Evolutionary conservation across 192 early-diverging fungal species (phyloP).

Genomic region (Coemansia sp.): DNA sequence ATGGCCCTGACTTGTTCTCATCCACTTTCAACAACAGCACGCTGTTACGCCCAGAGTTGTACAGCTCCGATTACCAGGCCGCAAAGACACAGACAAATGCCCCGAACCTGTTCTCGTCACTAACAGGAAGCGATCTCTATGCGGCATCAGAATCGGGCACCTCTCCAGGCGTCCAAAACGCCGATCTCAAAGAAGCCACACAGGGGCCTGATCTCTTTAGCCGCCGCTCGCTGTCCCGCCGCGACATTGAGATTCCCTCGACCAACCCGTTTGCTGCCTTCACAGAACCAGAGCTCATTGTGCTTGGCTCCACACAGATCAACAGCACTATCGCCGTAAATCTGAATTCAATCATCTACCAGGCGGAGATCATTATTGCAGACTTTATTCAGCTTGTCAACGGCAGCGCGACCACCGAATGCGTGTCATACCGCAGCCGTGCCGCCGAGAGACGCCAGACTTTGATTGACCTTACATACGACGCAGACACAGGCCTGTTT

Average conservation of each 20-base stretch:
- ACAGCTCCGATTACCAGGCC: constrained; percentile 14
- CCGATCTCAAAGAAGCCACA: constrained; percentile 11
- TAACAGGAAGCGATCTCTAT: constrained; percentile 18
- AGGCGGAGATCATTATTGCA: constrained; percentile 35
- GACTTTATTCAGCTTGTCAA: constrained; percentile 20
- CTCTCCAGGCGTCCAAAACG: constrained; percentile 37
- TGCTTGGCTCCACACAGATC: constrained; percentile 57
- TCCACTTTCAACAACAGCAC: constrained; percentile 2
- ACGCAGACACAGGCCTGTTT: constrained; percentile 52
- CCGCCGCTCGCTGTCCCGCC: constrained; percentile 16
- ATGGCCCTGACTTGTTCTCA: constrained; percentile 29
- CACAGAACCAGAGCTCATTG: constrained; percentile 24
- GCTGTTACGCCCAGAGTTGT: constrained; percentile 23
- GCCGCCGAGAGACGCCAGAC: constrained; percentile 55
- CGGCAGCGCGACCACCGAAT: constrained; percentile 20
- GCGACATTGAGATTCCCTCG: constrained; percentile 19
- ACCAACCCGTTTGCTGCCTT: constrained; percentile 34
- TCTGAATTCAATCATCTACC: constrained; percentile 69
- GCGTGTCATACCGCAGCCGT: constrained; percentile 15
- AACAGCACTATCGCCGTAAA: constrained; percentile 63
- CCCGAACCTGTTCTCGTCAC: constrained; percentile 6
- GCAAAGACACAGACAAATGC: constrained; percentile 12
- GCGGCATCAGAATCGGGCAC: constrained; percentile 40
- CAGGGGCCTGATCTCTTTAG: constrained; percentile 25
- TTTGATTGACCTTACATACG: constrained; percentile 58